Percentiles rank a stretch among this genome's conserved stretches.
phyloP scores from a whole-genome alignment of 768 basidiomycete species.

The Leucocoprinus leucothites region DNA sequence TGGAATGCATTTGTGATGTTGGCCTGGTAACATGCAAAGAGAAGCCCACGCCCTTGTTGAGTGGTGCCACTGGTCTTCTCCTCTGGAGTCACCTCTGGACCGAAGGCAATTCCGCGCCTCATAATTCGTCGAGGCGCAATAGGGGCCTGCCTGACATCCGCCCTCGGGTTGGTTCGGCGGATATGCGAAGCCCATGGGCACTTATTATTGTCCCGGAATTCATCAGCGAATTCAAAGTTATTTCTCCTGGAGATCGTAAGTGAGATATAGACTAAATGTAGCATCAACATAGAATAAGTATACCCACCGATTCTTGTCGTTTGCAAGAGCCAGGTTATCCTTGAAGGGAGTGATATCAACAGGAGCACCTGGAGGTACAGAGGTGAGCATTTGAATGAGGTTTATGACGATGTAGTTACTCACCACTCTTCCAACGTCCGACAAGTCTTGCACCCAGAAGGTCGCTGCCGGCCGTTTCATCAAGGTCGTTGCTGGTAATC shows the following conservation, averaged over 20 bases:
- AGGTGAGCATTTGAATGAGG: neutral
- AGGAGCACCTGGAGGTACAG: conserved; percentile 34
- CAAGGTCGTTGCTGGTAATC: conserved; percentile 26
- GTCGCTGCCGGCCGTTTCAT: conserved; percentile 38
- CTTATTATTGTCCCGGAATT: conserved; percentile 30
- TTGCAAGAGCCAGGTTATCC: conserved; percentile 36
- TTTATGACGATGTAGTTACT: conserved; percentile 10
- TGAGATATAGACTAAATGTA: conserved; percentile 3
- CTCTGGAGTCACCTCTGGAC: conserved; percentile 42
- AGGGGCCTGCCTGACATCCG: conserved; percentile 25
- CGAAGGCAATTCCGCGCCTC: conserved; percentile 49
- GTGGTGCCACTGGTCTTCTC: conserved; percentile 38
- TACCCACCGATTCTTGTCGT: conserved; percentile 31
- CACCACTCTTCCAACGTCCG: conserved; percentile 56
- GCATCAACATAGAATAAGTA: neutral
- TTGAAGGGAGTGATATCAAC: conserved; percentile 40
- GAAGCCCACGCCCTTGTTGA: conserved; percentile 41
- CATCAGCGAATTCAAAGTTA: conserved; percentile 37
- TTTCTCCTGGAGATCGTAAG: conserved; percentile 29
- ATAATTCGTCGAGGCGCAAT: conserved; percentile 36
- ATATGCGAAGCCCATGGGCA: conserved; percentile 50
- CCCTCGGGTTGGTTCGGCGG: conserved; percentile 45
- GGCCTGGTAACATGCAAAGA: conserved; percentile 42
- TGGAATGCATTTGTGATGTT: conserved; percentile 38
- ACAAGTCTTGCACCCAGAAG: conserved; percentile 51